A percentile compares a stretch with the other conserved stretches of the same genome.
Conservation (phyloP, 257 asterid genomes). For the Nyctanthes arbortristis region DNA sequence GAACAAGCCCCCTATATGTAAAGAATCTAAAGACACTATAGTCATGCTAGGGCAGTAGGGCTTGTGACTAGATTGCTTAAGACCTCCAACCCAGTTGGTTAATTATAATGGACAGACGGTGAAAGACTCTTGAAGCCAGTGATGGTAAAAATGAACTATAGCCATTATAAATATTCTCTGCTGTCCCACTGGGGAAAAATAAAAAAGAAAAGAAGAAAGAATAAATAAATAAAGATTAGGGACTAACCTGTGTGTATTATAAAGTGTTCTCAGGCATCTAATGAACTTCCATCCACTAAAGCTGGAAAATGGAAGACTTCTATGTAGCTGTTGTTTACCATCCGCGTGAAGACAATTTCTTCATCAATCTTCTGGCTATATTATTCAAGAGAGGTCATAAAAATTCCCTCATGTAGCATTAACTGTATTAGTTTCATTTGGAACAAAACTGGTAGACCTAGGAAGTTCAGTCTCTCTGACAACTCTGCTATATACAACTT, state of each 20-base stretch:
- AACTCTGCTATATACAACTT: slow-evolving; percentile 85
- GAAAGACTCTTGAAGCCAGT: background rate
- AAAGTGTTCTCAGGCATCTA: slow-evolving; percentile 27
- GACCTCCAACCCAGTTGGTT: background rate
- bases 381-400: slow-evolving; percentile 18
- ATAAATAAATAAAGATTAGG: background rate
- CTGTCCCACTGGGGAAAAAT: background rate
- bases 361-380: slow-evolving; percentile 33
- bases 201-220: background rate
- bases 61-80: slow-evolving; percentile 2
- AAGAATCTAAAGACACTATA: background rate
- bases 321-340: background rate
- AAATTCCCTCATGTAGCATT: slow-evolving; percentile 44
- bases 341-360: slow-evolving; percentile 23
- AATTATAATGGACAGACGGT: slow-evolving; percentile 4
- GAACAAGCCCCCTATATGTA: no score
- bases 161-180: background rate
- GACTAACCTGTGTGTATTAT: slow-evolving; percentile 54
- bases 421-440: slow-evolving; percentile 48
- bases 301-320: slow-evolving; percentile 30
- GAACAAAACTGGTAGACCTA: slow-evolving; percentile 47
- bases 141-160: background rate
- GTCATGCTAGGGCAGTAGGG: no score
- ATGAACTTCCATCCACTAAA: slow-evolving; percentile 29
- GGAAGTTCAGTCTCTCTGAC: slow-evolving; percentile 77